These are phyloP conservation scores for Nectriaceae sp. DNA, from an alignment of 2,329 filamentous ascomycete genomes.

Conservation along the genomic window DNA sequence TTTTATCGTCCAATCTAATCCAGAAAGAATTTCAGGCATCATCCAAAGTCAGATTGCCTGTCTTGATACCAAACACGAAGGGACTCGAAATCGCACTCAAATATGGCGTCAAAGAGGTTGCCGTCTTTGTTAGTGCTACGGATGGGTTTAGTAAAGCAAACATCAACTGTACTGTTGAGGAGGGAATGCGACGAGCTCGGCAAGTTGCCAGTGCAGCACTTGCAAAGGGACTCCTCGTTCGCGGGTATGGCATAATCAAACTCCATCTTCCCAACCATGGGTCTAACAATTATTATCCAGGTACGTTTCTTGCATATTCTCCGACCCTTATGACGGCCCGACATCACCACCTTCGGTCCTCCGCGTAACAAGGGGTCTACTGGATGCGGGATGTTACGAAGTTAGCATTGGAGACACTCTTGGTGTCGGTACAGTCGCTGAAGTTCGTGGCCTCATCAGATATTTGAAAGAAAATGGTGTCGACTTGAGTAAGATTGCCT, in stretches of 20 bases:
- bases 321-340: slow-evolving; percentile 49
- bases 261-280: not conserved
- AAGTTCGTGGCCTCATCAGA: slow-evolving; percentile 45
- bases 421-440: slow-evolving; percentile 54
- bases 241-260: slow-evolving; percentile 36
- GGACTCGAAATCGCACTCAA: slow-evolving; percentile 47
- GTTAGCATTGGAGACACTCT: slow-evolving; percentile 68
- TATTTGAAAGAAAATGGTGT: slow-evolving; percentile 53
- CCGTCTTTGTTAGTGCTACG: slow-evolving; percentile 61
- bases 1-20: slow-evolving; percentile 37
- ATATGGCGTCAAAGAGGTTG: slow-evolving; percentile 32
- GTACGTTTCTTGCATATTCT: slow-evolving; percentile 58
- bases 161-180: slow-evolving; percentile 59
- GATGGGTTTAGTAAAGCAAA: slow-evolving; percentile 60
- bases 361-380: slow-evolving; percentile 44
- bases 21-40: slow-evolving; percentile 3
- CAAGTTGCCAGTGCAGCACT: slow-evolving; percentile 49
- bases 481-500: slow-evolving; percentile 54
- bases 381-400: slow-evolving; percentile 67
- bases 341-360: slow-evolving; percentile 31
- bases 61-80: slow-evolving; percentile 55
- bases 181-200: slow-evolving; percentile 52
- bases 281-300: slow-evolving; percentile 10
- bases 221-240: slow-evolving; percentile 45
- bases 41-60: slow-evolving; percentile 10